Evolutionary conservation across 2,329 filamentous ascomycete species (phyloP), one percentile per base, ranked within the genome.

Genomic region (Gaeumannomyces sp.): DNA sequence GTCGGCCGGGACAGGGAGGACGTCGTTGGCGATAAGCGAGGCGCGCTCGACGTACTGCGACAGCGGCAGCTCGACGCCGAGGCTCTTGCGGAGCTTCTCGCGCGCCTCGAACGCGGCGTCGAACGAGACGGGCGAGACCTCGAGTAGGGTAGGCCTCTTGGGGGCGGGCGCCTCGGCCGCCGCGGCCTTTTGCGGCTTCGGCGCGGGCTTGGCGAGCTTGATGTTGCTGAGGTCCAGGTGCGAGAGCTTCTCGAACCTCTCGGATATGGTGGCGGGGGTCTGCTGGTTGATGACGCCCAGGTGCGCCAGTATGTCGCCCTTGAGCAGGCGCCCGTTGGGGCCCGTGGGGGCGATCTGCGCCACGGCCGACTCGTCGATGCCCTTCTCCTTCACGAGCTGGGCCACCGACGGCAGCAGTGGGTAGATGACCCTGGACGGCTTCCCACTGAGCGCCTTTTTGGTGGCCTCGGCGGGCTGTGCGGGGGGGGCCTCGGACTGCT

Each of bases 211-310:
- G 61, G 89, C 89, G 66, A 94, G 79, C 81, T 96, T 96, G 81
- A 98, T 94, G 81, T 98, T 97, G 81, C 90, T 95, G 29, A 99
- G 86, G 75, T 99, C 94, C 64, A 99, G 87, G 76, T 96, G 92
- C 58, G 85, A 81, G 61, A 95, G 86, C 76, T 92, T 89, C 66
- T 86, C 82, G 73, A 96, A 89, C 63, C 86, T 87, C 65, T 84
- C 80, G 64, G 91, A 90, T 70, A 93, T 84, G 67, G 87, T 81
- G 28, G 85, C 83, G 2, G 94, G 90, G 70, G 91, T 90, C 66
- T 87, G 83, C 68, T 87, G 80, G 66, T 89, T 81, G 72, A 97
- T 92, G 70, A 83, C 81, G 68, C 95, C 95, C 22, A 98, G 78
- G 76, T 94, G 95, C 61, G 93, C 93, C 64, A 99, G 86, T 8